These are phyloP conservation scores for Acer yangbiense DNA, from an alignment of 345 rosid species.

Conservation along the genomic window DNA sequence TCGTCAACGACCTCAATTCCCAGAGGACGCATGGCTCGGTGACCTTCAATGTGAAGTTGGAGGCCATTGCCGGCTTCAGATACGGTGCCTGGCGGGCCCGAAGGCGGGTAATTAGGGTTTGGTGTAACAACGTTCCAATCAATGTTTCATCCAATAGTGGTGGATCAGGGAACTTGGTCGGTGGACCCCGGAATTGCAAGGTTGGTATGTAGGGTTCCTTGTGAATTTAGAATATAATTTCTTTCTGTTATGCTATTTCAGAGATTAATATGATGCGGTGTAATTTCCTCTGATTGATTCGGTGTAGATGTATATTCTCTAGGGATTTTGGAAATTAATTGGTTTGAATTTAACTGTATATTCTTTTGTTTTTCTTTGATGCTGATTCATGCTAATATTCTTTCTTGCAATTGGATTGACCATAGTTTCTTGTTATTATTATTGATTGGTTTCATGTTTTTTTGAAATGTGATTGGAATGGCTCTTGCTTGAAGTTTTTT, in stretches of 20 bases:
- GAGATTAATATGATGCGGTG: not conserved
- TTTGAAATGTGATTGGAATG: not conserved
- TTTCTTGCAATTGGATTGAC: not conserved
- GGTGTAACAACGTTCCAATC: constrained; percentile 45
- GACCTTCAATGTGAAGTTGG: constrained; percentile 46
- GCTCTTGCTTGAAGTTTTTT: too few relatives aligned
- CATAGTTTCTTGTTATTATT: not conserved
- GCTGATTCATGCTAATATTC: not conserved
- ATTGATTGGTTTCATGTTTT: not conserved
- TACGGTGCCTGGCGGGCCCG: constrained; percentile 56
- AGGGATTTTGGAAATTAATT: constrained; percentile 8
- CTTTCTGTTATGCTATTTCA: not conserved
- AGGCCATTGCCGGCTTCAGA: constrained; percentile 44
- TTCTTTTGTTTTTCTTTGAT: not conserved
- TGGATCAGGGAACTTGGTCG: constrained; percentile 61
- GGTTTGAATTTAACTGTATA: constrained; percentile 8
- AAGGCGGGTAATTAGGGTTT: constrained; percentile 42
- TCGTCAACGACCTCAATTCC: constrained; percentile 33
- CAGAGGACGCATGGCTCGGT: constrained; percentile 46
- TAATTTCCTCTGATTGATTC: not conserved
- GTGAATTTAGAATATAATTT: not conserved
- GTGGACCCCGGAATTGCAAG: constrained; percentile 42
- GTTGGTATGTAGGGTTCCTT: constrained; percentile 29
- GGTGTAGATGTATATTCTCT: not conserved
- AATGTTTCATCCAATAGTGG: constrained; percentile 37